A percentile compares a stretch with the other conserved stretches of the same genome.
Conservation (phyloP, 176 grass and related monocot genomes). For the Musa acuminata region DNA sequence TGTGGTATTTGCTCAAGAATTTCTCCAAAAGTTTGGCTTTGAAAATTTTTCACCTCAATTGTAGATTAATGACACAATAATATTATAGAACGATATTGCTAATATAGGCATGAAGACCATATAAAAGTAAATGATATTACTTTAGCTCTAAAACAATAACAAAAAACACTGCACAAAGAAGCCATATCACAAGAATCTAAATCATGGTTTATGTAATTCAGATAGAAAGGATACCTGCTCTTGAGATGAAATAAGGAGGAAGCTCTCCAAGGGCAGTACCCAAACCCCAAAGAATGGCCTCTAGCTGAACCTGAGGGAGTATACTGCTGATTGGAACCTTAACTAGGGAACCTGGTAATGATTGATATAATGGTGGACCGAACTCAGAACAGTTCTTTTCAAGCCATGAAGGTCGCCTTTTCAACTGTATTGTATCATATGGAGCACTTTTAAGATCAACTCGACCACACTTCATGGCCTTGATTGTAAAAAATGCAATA, state of each 20-base stretch:
- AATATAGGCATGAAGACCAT: not conserved
- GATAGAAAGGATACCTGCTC: constrained; percentile 55
- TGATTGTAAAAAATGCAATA: constrained; percentile 92
- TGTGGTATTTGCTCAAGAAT: too few relatives aligned
- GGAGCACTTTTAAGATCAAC: constrained; percentile 82
- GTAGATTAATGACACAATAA: too few relatives aligned
- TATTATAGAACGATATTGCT: too few relatives aligned
- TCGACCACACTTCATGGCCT: constrained; percentile 75
- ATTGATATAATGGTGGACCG: constrained; percentile 52
- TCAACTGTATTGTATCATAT: constrained; percentile 87
- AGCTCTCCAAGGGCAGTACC: constrained; percentile 95
- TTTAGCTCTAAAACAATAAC: not conserved
- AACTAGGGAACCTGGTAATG: constrained; percentile 39
- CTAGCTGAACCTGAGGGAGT: constrained; percentile 74
- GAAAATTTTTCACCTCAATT: too few relatives aligned
- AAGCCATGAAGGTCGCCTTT: constrained; percentile 71
- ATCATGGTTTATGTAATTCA: not conserved
- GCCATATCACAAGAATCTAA: not conserved
- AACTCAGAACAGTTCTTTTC: constrained; percentile 85
- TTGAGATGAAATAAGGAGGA: constrained; percentile 96
- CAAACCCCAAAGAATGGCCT: constrained; percentile 93
- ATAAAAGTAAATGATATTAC: not conserved
- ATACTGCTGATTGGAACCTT: constrained; percentile 72
- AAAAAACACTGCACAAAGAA: not conserved
- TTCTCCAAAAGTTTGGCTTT: too few relatives aligned